These are phyloP conservation scores for Fistulifera solaris DNA, from an alignment of 108 stramenopile species.

Conservation along the genomic window DNA sequence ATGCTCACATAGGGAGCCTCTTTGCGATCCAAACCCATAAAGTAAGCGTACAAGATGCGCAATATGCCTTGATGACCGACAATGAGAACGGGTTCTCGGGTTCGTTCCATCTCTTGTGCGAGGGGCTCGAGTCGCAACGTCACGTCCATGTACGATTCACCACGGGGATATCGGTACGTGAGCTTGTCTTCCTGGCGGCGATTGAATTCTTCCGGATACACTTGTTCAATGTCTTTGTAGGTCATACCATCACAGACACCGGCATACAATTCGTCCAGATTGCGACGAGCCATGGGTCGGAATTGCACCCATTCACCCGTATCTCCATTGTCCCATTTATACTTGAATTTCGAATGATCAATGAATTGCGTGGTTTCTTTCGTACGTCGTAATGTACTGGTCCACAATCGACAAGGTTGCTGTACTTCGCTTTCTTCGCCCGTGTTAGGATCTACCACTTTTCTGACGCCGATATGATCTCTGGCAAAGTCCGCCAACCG, in stretches of 20 bases:
- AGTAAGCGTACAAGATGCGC: slow-evolving; percentile 97
- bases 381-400: slow-evolving; percentile 90
- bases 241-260: slow-evolving; percentile 92
- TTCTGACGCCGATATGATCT: slow-evolving; percentile 47
- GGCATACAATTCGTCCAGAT: slow-evolving; percentile 93
- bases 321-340: slow-evolving; percentile 75
- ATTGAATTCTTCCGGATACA: slow-evolving; percentile 91
- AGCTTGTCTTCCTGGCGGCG: slow-evolving; percentile 90
- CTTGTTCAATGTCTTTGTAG: slow-evolving; percentile 91
- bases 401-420: slow-evolving; percentile 89
- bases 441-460: slow-evolving; percentile 4
- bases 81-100: slow-evolving; percentile 92
- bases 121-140: slow-evolving; percentile 94
- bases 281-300: slow-evolving; percentile 62
- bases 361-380: slow-evolving; percentile 93
- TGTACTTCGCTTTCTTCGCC: slow-evolving; percentile 17
- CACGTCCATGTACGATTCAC: slow-evolving; percentile 98
- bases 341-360: slow-evolving; percentile 41
- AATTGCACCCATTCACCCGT: slow-evolving; percentile 80
- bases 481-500: slow-evolving; percentile 86
- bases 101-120: slow-evolving; percentile 97
- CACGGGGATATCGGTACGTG: slow-evolving; percentile 82
- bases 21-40: slow-evolving; percentile 91
- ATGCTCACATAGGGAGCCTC: slow-evolving; percentile 96
- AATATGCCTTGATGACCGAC: slow-evolving; percentile 96